phyloP scores from a whole-genome alignment of 768 basidiomycete species.

The Pisolithus sp. region DNA sequence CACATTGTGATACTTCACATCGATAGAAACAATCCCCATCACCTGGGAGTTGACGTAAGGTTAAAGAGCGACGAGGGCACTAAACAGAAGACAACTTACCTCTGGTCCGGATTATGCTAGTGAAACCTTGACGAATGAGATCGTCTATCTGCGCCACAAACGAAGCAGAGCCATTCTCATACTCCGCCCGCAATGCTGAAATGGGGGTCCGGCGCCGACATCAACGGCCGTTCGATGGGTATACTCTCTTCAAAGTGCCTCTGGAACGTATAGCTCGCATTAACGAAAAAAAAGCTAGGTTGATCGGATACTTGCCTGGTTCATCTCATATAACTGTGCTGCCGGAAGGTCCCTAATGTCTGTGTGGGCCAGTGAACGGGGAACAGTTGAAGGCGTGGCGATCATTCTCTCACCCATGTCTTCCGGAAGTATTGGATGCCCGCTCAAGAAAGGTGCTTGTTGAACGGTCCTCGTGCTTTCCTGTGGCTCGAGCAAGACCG shows the following conservation, averaged over 20 bases:
- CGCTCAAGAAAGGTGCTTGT: conserved; percentile 18
- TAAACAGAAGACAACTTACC: conserved; percentile 37
- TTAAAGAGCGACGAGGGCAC: not conserved
- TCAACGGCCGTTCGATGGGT: conserved; percentile 40
- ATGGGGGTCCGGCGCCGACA: conserved; percentile 51
- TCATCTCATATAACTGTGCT: conserved; percentile 35
- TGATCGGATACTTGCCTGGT: conserved; percentile 25
- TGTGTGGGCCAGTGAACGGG: conserved; percentile 9
- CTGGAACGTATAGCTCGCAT: conserved; percentile 17
- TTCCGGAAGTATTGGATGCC: conserved; percentile 24
- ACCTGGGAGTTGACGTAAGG: conserved; percentile 34
- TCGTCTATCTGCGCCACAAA: conserved; percentile 76
- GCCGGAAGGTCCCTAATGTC: conserved; percentile 29
- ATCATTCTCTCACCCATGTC: conserved; percentile 20
- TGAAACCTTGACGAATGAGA: conserved; percentile 57
- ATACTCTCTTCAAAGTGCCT: conserved; percentile 35
- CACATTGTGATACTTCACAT: conserved; percentile 40
- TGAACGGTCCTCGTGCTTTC: conserved; percentile 1
- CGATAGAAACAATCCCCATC: conserved; percentile 93
- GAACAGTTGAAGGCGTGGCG: not conserved
- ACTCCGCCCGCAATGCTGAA: conserved; percentile 54
- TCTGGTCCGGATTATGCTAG: conserved; percentile 59
- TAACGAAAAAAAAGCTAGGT: not conserved
- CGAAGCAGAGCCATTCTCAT: conserved; percentile 42
- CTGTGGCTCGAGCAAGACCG: conserved; percentile 13